These are phyloP conservation scores for Yamadazyma kitorensis DNA, from an alignment of 805 yeast species.

Conservation along the genomic window DNA sequence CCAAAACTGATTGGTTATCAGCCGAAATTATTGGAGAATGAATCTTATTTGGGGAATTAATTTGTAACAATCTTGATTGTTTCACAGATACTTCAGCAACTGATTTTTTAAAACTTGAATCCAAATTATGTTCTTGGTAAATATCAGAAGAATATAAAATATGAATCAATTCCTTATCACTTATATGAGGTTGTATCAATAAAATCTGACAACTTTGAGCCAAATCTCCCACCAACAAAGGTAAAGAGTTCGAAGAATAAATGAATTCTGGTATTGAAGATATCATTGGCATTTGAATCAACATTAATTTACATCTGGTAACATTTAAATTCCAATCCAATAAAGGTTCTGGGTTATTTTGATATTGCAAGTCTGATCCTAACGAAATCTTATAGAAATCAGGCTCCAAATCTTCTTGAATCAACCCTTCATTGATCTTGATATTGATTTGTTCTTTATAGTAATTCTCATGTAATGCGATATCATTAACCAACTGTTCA, in stretches of 20 bases:
- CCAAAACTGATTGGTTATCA: slow-evolving; percentile 25
- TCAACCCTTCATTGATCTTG: slow-evolving; percentile 8
- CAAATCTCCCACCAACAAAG: slow-evolving; percentile 42
- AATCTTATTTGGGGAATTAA: slow-evolving; percentile 23
- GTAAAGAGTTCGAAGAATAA: slow-evolving; percentile 31
- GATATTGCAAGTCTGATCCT: slow-evolving; percentile 40
- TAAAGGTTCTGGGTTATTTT: slow-evolving; percentile 37
- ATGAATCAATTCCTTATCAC: slow-evolving; percentile 42
- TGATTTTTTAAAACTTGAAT: slow-evolving; percentile 39
- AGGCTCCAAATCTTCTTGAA: slow-evolving; percentile 19
- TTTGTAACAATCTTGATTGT: slow-evolving; percentile 42
- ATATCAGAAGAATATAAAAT: slow-evolving; percentile 40
- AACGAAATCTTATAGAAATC: slow-evolving; percentile 35
- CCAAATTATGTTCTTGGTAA: slow-evolving; percentile 49
- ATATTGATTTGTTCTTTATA: slow-evolving; percentile 15
- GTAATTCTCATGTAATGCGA: slow-evolving; percentile 32
- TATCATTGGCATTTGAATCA: slow-evolving; percentile 37
- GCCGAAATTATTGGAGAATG: slow-evolving; percentile 27
- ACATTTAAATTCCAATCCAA: slow-evolving; percentile 54
- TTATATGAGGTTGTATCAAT: slow-evolving; percentile 37
- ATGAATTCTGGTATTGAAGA: slow-evolving; percentile 34
- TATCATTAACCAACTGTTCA: slow-evolving; percentile 43
- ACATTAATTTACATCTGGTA: slow-evolving; percentile 45
- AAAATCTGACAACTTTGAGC: slow-evolving; percentile 39
- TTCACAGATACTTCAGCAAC: slow-evolving; percentile 51